Conservation (phyloP, 169 alveolate species). For the Babesia gibsoni region DNA sequence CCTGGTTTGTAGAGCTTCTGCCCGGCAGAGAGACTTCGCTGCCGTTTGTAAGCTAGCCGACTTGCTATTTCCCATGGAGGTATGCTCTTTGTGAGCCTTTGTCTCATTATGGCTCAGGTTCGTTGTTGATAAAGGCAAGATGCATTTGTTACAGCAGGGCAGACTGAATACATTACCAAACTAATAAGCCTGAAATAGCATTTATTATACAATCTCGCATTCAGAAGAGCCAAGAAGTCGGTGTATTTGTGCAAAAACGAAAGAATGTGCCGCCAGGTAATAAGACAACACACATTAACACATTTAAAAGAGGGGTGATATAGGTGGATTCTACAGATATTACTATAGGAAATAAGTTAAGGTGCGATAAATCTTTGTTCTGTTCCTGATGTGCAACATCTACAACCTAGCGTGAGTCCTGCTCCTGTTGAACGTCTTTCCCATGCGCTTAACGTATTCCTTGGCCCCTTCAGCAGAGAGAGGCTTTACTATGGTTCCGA, state of each 20-base stretch:
- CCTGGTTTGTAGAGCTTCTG: neutral
- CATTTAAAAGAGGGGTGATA: too few species aligned
- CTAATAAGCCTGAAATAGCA: neutral
- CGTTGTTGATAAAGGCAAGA: neutral
- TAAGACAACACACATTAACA: too few species aligned
- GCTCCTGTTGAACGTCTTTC: slow-evolving; percentile 41
- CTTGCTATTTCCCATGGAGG: slow-evolving; percentile 66
- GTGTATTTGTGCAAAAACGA: neutral
- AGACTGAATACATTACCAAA: neutral
- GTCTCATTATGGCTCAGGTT: neutral
- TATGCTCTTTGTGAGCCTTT: slow-evolving; percentile 1
- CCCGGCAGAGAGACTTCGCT: neutral
- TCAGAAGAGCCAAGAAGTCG: neutral
- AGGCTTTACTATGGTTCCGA: slow-evolving; percentile 64
- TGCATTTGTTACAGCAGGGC: neutral
- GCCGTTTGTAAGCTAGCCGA: slow-evolving; percentile 25
- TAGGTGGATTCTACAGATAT: too few species aligned
- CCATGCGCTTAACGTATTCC: slow-evolving; percentile 33
- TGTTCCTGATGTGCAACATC: neutral
- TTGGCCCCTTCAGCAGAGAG: slow-evolving; percentile 38
- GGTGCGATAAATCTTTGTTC: neutral
- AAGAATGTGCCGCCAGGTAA: too few species aligned
- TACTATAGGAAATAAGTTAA: neutral
- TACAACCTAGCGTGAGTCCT: slow-evolving; percentile 48
- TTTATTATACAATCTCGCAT: neutral